Conservation (phyloP, 2,329 filamentous ascomycete genomes). For the Aspergillus brunneoviolaceus region DNA sequence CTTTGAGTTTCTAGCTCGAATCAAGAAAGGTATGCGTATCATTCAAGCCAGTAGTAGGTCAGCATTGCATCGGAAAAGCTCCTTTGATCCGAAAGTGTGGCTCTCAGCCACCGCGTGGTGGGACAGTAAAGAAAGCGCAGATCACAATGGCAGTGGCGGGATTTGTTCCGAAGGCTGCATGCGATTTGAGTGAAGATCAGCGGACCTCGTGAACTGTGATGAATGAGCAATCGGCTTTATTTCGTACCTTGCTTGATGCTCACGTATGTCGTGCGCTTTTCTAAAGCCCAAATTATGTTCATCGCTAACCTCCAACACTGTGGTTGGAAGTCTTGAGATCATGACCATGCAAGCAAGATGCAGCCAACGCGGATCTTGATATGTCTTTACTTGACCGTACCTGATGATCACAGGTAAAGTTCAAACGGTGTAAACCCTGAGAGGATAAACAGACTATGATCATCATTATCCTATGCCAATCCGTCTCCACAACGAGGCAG, state of each 20-base stretch:
- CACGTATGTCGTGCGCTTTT: neutral
- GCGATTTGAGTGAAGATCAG: neutral
- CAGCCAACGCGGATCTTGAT: neutral
- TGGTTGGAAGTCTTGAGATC: neutral
- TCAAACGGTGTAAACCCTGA: neutral
- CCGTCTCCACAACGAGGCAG: constrained; percentile 10
- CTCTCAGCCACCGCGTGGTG: neutral
- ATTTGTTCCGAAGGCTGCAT: constrained; percentile 4
- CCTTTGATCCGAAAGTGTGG: neutral
- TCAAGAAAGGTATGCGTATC: neutral
- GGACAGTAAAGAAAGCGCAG: constrained; percentile 10
- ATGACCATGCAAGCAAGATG: neutral
- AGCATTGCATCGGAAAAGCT: neutral
- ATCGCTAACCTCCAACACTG: neutral
- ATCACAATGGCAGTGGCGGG: constrained; percentile 10
- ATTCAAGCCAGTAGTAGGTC: neutral
- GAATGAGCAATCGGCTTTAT: neutral
- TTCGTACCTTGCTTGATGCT: constrained; percentile 1
- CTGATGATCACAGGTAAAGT: neutral
- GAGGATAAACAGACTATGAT: neutral
- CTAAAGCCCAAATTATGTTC: neutral
- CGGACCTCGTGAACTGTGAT: neutral
- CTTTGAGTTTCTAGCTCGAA: too few species aligned
- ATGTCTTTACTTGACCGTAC: neutral
- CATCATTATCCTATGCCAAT: neutral